A percentile compares a stretch with the other conserved stretches of the same genome.
Conservation (phyloP, 306 rosid species). For the Pachyrhizus erosus region DNA sequence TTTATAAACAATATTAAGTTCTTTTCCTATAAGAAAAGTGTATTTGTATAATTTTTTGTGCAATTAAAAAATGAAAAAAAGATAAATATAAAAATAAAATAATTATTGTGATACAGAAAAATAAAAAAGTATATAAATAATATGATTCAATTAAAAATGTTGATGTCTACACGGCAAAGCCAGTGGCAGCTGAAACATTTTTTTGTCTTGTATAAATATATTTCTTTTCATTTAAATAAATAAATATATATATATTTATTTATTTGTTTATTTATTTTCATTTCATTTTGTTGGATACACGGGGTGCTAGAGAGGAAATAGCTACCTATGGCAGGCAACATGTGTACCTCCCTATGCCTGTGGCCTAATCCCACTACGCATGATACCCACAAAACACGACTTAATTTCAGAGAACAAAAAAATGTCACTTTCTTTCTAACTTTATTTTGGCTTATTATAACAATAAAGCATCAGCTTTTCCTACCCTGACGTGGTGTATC, state of each 20-base stretch:
- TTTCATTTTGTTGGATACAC: not conserved
- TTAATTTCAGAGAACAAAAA: not conserved
- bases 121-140: too few species aligned
- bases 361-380: too few species aligned
- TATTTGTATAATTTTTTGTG: too few species aligned
- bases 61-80: too few species aligned
- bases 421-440: constrained; percentile 2
- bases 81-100: too few species aligned
- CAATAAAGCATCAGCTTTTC: not conserved
- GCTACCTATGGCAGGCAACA: not conserved
- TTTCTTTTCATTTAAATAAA: not conserved
- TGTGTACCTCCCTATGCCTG: not conserved
- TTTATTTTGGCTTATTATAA: not conserved
- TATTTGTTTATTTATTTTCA: too few species aligned
- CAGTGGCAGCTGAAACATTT: not conserved
- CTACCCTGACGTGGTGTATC: not conserved
- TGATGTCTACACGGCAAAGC: not conserved
- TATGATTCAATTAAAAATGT: not conserved
- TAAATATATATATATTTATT: too few species aligned
- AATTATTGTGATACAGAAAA: too few species aligned
- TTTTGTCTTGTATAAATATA: not conserved
- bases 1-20: too few species aligned
- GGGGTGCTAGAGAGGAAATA: not conserved
- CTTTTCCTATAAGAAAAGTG: too few species aligned
- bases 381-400: not conserved